Conservation (phyloP, 176 grass and related monocot species). For the Oryza punctata region DNA sequence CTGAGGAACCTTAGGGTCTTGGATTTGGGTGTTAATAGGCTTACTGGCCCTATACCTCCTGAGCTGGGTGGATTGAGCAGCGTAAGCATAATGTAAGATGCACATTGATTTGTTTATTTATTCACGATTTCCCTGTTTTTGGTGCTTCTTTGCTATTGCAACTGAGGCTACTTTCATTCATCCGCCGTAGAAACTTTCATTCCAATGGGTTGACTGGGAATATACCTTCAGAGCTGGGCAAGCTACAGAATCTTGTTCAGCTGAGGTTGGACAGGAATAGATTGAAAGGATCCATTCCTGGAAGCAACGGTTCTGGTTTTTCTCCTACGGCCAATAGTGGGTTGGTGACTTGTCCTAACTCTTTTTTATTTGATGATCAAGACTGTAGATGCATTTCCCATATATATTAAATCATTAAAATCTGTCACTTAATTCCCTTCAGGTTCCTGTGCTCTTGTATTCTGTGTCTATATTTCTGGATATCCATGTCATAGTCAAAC, state of each 20-base stretch:
- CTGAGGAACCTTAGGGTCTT: constrained; percentile 73
- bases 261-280: constrained; percentile 88
- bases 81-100: constrained; percentile 71
- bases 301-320: constrained; percentile 45
- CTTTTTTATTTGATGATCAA: not conserved
- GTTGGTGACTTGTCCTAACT: constrained; percentile 44
- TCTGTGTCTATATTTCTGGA: not conserved
- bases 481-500: not conserved
- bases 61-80: constrained; percentile 60
- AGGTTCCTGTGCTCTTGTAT: not conserved
- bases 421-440: not conserved
- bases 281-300: constrained; percentile 74
- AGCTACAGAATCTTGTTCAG: constrained; percentile 76
- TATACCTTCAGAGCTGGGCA: constrained; percentile 73
- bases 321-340: constrained; percentile 54
- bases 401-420: not conserved
- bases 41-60: constrained; percentile 77
- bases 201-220: constrained; percentile 81
- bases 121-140: not conserved
- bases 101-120: not conserved
- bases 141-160: constrained; percentile 8
- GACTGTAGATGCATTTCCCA: not conserved
- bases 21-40: constrained; percentile 80
- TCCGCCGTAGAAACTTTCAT: constrained; percentile 70
- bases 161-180: not conserved